These are phyloP conservation scores for Gossypium lobatum DNA, from an alignment of 441 rosid species.

Conservation along the genomic window DNA sequence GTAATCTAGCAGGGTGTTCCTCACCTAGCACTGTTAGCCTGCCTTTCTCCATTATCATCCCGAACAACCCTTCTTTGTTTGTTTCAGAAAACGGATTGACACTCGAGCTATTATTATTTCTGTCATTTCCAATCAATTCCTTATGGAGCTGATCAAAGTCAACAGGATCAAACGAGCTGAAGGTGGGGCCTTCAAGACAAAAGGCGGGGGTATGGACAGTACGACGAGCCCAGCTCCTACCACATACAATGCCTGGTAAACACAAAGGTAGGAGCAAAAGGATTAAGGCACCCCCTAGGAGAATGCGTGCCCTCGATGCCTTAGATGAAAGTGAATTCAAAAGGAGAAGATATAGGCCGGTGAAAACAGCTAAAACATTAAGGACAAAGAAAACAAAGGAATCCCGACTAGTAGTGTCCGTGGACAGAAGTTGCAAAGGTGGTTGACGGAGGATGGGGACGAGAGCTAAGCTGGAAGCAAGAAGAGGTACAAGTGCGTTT, in stretches of 20 bases:
- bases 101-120: background rate
- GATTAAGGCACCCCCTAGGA: slow-evolving; percentile 51
- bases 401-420: slow-evolving; percentile 28
- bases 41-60: slow-evolving; percentile 28
- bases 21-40: slow-evolving; percentile 52
- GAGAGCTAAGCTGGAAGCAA: slow-evolving; percentile 45
- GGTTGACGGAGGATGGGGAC: slow-evolving; percentile 47
- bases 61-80: slow-evolving; percentile 21
- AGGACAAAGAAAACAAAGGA: slow-evolving; percentile 43
- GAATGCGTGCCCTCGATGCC: slow-evolving; percentile 39
- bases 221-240: slow-evolving; percentile 30
- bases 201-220: background rate
- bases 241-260: slow-evolving; percentile 48
- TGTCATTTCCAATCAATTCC: slow-evolving; percentile 31
- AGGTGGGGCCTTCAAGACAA: background rate
- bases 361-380: slow-evolving; percentile 51
- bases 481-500: slow-evolving; percentile 59
- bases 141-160: slow-evolving; percentile 37
- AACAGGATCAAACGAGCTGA: background rate
- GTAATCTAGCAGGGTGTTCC: slow-evolving; percentile 52
- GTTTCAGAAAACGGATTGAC: slow-evolving; percentile 7
- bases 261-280: slow-evolving; percentile 49
- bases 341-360: slow-evolving; percentile 70
- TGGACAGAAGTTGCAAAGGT: slow-evolving; percentile 17
- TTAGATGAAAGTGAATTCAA: slow-evolving; percentile 37